Conservation (phyloP, 331 rosid genomes). For the Quercus tomentella region DNA sequence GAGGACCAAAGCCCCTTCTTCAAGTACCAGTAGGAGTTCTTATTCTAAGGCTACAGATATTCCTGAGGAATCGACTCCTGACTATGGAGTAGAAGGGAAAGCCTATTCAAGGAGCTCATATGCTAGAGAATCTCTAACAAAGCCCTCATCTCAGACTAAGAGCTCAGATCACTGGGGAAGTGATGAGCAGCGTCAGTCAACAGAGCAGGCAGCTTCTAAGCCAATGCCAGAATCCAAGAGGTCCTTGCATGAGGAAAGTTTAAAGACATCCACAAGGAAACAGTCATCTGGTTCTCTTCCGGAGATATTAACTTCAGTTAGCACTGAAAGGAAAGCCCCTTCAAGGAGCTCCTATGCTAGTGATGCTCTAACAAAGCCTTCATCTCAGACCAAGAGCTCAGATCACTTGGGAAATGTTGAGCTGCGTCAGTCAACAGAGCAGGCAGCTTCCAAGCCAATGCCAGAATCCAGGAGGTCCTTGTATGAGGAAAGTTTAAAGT, state of each 20-base stretch:
- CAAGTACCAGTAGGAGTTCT: slow-evolving; percentile 33
- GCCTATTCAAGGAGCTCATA: slow-evolving; percentile 31
- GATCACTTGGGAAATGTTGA: slow-evolving; percentile 20
- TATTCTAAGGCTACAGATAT: slow-evolving; percentile 22
- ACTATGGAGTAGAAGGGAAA: slow-evolving; percentile 40
- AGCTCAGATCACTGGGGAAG: slow-evolving; percentile 26
- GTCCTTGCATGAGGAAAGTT: slow-evolving; percentile 29
- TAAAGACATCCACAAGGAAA: slow-evolving; percentile 27
- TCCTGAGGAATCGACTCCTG: slow-evolving; percentile 28
- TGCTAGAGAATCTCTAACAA: slow-evolving; percentile 18
- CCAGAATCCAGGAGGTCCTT: slow-evolving; percentile 31
- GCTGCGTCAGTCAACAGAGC: slow-evolving; percentile 28
- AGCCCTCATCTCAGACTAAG: slow-evolving; percentile 21
- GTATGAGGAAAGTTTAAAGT: slow-evolving; percentile 27
- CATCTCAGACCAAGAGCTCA: slow-evolving; percentile 27
- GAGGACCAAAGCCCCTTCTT: slow-evolving; percentile 53
- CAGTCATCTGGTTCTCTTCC: slow-evolving; percentile 36
- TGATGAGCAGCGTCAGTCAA: slow-evolving; percentile 25
- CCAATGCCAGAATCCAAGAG: slow-evolving; percentile 30
- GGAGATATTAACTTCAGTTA: slow-evolving; percentile 26
- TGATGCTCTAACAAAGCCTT: slow-evolving; percentile 14
- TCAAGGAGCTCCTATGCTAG: slow-evolving; percentile 29
- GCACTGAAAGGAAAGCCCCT: slow-evolving; percentile 42
- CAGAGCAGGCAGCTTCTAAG: slow-evolving; percentile 23
- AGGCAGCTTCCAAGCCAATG: slow-evolving; percentile 20